These are phyloP conservation scores for Taxawa tesnikishii DNA, from an alignment of 2,329 filamentous ascomycete genomes.

Conservation along the genomic window DNA sequence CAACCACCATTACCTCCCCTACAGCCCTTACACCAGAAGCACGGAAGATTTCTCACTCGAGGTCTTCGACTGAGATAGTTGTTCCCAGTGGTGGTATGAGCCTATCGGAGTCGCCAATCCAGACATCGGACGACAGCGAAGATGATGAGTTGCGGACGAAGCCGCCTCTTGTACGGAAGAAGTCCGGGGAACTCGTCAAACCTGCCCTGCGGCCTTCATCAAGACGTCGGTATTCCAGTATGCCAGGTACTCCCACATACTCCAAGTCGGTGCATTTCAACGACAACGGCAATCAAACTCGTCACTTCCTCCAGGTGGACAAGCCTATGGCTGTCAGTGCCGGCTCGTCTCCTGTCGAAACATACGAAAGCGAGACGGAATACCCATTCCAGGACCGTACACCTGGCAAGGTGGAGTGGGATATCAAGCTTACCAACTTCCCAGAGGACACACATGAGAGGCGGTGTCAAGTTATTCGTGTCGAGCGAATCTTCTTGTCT, in stretches of 20 bases:
- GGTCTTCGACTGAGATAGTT: slow-evolving; percentile 45
- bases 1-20: slow-evolving; percentile 18
- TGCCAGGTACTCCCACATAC: slow-evolving; percentile 94
- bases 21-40: slow-evolving; percentile 40
- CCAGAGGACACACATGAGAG: slow-evolving; percentile 54
- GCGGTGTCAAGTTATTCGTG: slow-evolving; percentile 54
- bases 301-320: slow-evolving; percentile 90
- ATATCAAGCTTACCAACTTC: slow-evolving; percentile 76
- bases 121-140: slow-evolving; percentile 37
- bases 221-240: slow-evolving; percentile 78
- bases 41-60: slow-evolving; percentile 48
- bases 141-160: slow-evolving; percentile 38
- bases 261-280: slow-evolving; percentile 98
- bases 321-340: slow-evolving; percentile 92
- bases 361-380: slow-evolving; percentile 74
- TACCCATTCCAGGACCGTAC: slow-evolving; percentile 65
- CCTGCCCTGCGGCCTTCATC: slow-evolving; percentile 75
- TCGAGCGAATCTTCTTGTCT: slow-evolving; percentile 81
- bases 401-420: slow-evolving; percentile 59
- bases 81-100: slow-evolving; percentile 34
- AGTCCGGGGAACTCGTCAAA: slow-evolving; percentile 91
- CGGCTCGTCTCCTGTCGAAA: slow-evolving; percentile 80
- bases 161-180: slow-evolving; percentile 93
- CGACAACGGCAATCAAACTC: slow-evolving; percentile 86
- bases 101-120: slow-evolving; percentile 30